phyloP scores from a whole-genome alignment of 1,139 yeast species.

The Debaryomyces psychrophilus region DNA sequence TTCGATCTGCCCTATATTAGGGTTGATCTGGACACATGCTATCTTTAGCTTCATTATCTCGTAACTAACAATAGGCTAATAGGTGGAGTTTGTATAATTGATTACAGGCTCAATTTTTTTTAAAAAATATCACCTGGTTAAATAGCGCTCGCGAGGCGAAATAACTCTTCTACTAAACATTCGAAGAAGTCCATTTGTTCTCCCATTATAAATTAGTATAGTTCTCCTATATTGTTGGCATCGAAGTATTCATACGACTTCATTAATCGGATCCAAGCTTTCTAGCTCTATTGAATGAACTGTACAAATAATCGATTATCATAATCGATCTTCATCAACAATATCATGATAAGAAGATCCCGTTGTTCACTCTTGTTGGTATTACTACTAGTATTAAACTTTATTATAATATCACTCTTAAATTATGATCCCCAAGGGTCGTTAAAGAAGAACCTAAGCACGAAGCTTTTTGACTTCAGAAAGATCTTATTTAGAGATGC shows the following conservation, averaged over 20 bases:
- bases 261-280: not conserved
- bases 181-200: not conserved
- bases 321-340: not conserved
- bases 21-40: constrained; percentile 72
- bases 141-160: constrained; percentile 1
- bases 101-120: not conserved
- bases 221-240: not conserved
- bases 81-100: not conserved
- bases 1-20: constrained; percentile 61
- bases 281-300: not conserved
- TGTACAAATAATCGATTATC: not conserved
- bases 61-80: not conserved
- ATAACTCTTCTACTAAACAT: not conserved
- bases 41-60: constrained; percentile 42
- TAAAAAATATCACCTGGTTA: not conserved
- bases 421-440: constrained; percentile 9
- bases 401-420: constrained; percentile 19
- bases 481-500: constrained; percentile 4
- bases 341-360: constrained; percentile 21
- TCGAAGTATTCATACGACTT: not conserved
- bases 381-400: constrained; percentile 21
- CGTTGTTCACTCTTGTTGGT: constrained; percentile 22
- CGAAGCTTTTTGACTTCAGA: constrained; percentile 6
- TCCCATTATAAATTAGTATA: not conserved
- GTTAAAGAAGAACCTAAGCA: not conserved